Conservation (phyloP, 768 basidiomycete species). For the Agrocybe chaxingu region DNA sequence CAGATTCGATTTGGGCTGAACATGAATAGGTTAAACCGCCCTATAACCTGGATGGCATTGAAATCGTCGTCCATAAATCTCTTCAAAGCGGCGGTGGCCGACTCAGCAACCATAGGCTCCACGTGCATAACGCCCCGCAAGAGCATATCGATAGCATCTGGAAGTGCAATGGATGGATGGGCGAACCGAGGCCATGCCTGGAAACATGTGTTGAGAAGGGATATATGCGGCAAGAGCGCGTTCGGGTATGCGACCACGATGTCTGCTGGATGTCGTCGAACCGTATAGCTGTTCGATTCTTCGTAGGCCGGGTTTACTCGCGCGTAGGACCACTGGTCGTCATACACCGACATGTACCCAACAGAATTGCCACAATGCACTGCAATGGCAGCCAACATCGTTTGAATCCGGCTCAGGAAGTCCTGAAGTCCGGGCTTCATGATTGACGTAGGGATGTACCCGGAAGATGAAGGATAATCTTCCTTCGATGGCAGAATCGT, state of each 20-base stretch:
- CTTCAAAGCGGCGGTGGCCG: slow-evolving; percentile 63
- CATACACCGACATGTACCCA: slow-evolving; percentile 78
- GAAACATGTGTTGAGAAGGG: slow-evolving; percentile 72
- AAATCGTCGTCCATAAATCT: slow-evolving; percentile 65
- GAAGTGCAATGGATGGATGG: slow-evolving; percentile 48
- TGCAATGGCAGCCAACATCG: slow-evolving; percentile 55
- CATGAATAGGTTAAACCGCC: slow-evolving; percentile 65
- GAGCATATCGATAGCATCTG: slow-evolving; percentile 73
- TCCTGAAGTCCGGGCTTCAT: slow-evolving; percentile 68
- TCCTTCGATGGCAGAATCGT: slow-evolving; percentile 44
- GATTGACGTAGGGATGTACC: slow-evolving; percentile 52
- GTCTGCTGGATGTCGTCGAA: slow-evolving; percentile 66
- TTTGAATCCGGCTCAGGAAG: slow-evolving; percentile 64
- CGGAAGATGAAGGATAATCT: slow-evolving; percentile 72
- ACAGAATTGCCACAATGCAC: slow-evolving; percentile 58
- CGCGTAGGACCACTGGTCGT: slow-evolving; percentile 75
- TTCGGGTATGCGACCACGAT: slow-evolving; percentile 65
- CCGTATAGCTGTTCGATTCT: slow-evolving; percentile 64
- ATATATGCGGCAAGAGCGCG: slow-evolving; percentile 58
- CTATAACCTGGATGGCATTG: slow-evolving; percentile 56
- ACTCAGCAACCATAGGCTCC: slow-evolving; percentile 71
- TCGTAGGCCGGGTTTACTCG: slow-evolving; percentile 61
- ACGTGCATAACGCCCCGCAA: slow-evolving; percentile 82
- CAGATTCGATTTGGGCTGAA: slow-evolving; percentile 67
- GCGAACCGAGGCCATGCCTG: slow-evolving; percentile 84